Percentiles rank a stretch among this genome's conserved stretches.
These are phyloP conservation scores for Emmonsia crescens DNA, from an alignment of 2,329 filamentous ascomycete genomes.

Conservation along the genomic window DNA sequence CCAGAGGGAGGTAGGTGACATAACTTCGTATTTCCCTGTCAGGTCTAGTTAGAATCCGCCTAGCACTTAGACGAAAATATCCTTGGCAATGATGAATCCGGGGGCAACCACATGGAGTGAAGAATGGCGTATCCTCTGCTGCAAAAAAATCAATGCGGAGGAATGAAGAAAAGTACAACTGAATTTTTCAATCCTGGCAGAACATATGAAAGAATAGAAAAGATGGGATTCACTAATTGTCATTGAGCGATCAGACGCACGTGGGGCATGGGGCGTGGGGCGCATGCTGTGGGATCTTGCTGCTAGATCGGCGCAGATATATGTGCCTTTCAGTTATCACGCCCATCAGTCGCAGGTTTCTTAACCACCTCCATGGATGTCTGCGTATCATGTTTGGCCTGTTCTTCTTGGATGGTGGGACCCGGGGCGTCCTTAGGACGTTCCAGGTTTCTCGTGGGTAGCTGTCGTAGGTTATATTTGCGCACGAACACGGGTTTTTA, in stretches of 20 bases:
- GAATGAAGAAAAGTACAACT: background rate
- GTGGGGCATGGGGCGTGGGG: too few relatives aligned
- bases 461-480: background rate
- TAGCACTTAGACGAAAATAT: background rate
- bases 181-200: background rate
- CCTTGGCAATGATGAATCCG: background rate
- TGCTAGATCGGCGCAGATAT: background rate
- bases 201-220: background rate
- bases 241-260: background rate
- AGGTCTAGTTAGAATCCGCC: too few relatives aligned
- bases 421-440: background rate
- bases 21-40: too few relatives aligned
- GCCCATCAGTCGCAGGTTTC: background rate
- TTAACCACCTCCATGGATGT: background rate
- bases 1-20: background rate
- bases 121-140: background rate
- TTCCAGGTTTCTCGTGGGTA: background rate
- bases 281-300: background rate
- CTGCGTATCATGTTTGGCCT: background rate
- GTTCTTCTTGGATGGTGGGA: background rate
- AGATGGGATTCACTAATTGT: background rate
- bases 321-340: background rate
- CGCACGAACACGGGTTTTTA: background rate
- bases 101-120: too few relatives aligned
- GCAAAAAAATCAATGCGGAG: background rate